Evolutionary conservation across 75 land plant species (phyloP).

Genomic region (Adiantum capillusveneris): DNA sequence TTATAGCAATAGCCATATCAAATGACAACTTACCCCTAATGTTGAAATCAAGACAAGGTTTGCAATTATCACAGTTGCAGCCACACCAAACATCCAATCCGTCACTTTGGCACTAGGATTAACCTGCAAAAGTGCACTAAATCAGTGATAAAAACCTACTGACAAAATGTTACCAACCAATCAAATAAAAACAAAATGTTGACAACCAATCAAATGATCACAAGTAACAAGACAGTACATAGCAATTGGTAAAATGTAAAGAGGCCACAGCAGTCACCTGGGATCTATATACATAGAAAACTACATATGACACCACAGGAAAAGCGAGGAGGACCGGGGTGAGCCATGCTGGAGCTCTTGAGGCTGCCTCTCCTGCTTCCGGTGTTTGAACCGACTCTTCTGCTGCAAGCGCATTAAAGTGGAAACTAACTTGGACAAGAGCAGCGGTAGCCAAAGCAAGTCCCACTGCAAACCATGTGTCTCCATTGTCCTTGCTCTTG

Average conservation of each 20-base stretch:
- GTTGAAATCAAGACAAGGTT: constrained; percentile 25
- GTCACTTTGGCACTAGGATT: constrained; percentile 31
- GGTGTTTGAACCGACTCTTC: constrained; percentile 1
- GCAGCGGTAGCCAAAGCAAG: background rate
- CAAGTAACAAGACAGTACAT: too few species aligned
- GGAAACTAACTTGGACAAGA: background rate
- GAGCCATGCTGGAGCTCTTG: constrained; percentile 28
- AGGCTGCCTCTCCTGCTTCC: constrained; percentile 12
- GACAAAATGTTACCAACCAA: too few species aligned
- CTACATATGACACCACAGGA: constrained; percentile 23
- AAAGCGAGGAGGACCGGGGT: constrained; percentile 24
- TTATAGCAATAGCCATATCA: too few species aligned
- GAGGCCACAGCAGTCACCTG: too few species aligned
- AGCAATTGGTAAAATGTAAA: too few species aligned
- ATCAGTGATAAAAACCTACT: too few species aligned
- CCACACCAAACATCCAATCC: constrained; percentile 33
- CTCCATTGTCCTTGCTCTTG: background rate
- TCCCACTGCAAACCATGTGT: constrained; percentile 2
- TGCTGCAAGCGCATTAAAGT: constrained; percentile 15
- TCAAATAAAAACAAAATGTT: too few species aligned
- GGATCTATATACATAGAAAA: constrained; percentile 27
- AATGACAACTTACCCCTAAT: constrained; percentile 24
- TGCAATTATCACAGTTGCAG: constrained; percentile 25
- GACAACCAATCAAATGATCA: too few species aligned
- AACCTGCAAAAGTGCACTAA: constrained; percentile 32